phyloP scores from a whole-genome alignment of 1,139 yeast genomes.

The Pichia sp. region DNA sequence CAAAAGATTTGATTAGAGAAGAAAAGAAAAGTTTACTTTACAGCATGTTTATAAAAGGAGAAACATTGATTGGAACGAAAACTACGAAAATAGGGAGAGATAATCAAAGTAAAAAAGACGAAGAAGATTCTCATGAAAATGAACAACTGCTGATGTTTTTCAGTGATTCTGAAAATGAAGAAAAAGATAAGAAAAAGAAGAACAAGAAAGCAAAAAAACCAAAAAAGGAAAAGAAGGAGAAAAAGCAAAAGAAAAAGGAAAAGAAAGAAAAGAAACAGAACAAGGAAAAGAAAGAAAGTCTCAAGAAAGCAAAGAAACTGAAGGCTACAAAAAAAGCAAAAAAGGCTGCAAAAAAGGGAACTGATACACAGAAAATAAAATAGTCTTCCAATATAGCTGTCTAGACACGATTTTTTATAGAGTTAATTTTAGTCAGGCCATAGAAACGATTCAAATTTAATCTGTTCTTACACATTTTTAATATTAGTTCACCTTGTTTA shows the following conservation, averaged over 20 bases:
- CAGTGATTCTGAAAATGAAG: slow-evolving; percentile 11
- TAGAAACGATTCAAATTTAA: no score
- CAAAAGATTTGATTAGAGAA: slow-evolving; percentile 28
- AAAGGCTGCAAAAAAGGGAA: slow-evolving; percentile 6
- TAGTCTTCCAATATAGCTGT: no score
- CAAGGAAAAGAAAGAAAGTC: not conserved
- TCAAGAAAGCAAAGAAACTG: not conserved
- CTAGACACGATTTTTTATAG: no score
- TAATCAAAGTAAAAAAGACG: slow-evolving; percentile 14
- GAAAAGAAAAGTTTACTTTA: slow-evolving; percentile 41
- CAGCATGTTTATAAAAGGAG: slow-evolving; percentile 77
- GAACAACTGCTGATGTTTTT: slow-evolving; percentile 19
- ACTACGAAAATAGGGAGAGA: slow-evolving; percentile 22
- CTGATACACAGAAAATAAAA: not conserved
- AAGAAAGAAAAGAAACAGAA: slow-evolving; percentile 10
- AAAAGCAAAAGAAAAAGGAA: slow-evolving; percentile 2
- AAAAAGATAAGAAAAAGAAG: slow-evolving; percentile 1
- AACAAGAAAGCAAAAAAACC: slow-evolving; percentile 7
- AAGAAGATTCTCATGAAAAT: slow-evolving; percentile 5
- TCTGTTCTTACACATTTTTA: no score
- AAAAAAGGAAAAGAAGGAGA: no score
- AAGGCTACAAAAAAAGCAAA: slow-evolving; percentile 4
- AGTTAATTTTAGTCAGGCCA: no score
- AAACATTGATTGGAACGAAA: slow-evolving; percentile 66
- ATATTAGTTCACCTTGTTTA: no score